These are phyloP conservation scores for Rhizopogon vulgaris DNA, from an alignment of 768 basidiomycete genomes.

Conservation along the genomic window DNA sequence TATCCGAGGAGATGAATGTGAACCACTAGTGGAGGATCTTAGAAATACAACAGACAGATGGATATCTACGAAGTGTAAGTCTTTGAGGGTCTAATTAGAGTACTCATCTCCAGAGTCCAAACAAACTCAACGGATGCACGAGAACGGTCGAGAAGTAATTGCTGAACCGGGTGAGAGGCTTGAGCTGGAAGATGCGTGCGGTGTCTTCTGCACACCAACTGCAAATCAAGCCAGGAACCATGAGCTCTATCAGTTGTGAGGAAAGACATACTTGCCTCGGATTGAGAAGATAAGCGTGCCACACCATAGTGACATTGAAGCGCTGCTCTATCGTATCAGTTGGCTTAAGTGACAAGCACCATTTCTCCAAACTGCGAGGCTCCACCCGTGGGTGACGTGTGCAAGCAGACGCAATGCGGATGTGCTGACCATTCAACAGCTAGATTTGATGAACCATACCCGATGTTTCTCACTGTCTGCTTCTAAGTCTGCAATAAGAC, in stretches of 20 bases:
- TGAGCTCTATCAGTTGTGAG: background rate
- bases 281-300: constrained; percentile 35
- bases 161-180: background rate
- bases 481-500: constrained; percentile 10
- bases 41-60: too few relatives aligned
- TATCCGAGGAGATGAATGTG: too few relatives aligned
- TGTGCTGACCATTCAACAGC: constrained; percentile 29
- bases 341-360: constrained; percentile 16
- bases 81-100: too few relatives aligned
- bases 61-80: too few relatives aligned
- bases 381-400: background rate
- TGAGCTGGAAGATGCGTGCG: background rate
- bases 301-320: constrained; percentile 35
- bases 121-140: too few relatives aligned
- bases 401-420: background rate
- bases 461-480: constrained; percentile 26
- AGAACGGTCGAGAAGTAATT: constrained; percentile 8
- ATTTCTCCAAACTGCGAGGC: constrained; percentile 26
- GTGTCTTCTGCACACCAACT: constrained; percentile 24
- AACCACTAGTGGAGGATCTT: too few relatives aligned
- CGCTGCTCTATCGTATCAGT: background rate
- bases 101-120: too few relatives aligned
- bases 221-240: background rate
- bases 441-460: constrained; percentile 32
- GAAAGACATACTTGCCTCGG: constrained; percentile 21